Conservation (phyloP, 345 rosid species). For the Theobroma cacao region DNA sequence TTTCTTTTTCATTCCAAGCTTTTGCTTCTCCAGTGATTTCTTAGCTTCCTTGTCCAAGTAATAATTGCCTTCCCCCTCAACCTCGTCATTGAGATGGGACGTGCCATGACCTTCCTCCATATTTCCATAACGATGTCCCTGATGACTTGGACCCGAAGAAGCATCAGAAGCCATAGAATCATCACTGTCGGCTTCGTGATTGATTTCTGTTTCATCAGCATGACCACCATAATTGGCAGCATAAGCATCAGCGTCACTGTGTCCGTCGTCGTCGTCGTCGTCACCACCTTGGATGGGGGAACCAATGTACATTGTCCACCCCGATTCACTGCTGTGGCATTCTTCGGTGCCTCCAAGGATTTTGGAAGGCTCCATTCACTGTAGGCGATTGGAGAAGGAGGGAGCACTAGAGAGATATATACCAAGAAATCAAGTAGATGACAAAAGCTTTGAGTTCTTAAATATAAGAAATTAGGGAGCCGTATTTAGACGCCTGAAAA, state of each 20-base stretch:
- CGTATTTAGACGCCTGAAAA: background rate
- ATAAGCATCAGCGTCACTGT: background rate
- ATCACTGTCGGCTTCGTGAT: slow-evolving; percentile 19
- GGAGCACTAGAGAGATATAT: background rate
- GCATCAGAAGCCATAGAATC: slow-evolving; percentile 80
- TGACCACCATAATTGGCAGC: slow-evolving; percentile 13
- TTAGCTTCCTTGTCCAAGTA: slow-evolving; percentile 12
- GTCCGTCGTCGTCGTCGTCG: slow-evolving; percentile 10
- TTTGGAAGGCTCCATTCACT: slow-evolving; percentile 54
- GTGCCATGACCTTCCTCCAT: background rate
- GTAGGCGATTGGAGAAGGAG: background rate
- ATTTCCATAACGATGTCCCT: slow-evolving; percentile 5
- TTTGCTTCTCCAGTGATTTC: slow-evolving; percentile 13
- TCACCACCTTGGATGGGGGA: slow-evolving; percentile 34
- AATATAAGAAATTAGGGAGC: slow-evolving; percentile 13
- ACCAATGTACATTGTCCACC: slow-evolving; percentile 72
- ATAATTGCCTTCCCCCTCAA: slow-evolving; percentile 3
- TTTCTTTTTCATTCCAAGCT: slow-evolving; percentile 6
- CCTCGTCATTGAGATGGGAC: slow-evolving; percentile 16
- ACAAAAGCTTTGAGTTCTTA: slow-evolving; percentile 11
- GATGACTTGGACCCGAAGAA: slow-evolving; percentile 55
- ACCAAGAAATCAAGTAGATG: background rate
- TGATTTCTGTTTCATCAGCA: slow-evolving; percentile 24
- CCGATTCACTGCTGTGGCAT: slow-evolving; percentile 63
- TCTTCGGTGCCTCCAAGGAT: slow-evolving; percentile 42